Conservation (phyloP, 2,329 filamentous ascomycete species). For the Fusarium sp. region DNA sequence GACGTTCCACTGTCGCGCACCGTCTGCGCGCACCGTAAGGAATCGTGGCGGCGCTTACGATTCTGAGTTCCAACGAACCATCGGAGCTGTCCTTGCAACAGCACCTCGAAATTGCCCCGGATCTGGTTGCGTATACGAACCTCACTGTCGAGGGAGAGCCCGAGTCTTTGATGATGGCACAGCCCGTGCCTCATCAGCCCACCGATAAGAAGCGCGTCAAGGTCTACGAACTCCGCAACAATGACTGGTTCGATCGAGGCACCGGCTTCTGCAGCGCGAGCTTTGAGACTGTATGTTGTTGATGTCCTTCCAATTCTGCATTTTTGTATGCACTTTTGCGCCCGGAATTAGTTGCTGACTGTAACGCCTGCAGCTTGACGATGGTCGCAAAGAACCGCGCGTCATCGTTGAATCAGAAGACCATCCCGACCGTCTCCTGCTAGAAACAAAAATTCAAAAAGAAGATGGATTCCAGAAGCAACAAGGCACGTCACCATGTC, state of each 20-base stretch:
- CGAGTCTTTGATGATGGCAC: conserved; percentile 76
- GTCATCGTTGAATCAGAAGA: conserved; percentile 96
- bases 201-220: conserved; percentile 85
- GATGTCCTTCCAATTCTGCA: conserved; percentile 13
- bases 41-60: conserved; percentile 66
- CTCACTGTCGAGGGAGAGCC: conserved; percentile 62
- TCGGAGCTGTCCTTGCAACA: conserved; percentile 68
- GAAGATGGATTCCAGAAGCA: conserved; percentile 99
- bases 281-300: conserved; percentile 71
- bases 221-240: conserved; percentile 97
- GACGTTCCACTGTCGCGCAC: conserved; percentile 38
- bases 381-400: conserved; percentile 79
- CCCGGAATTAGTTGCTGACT: conserved; percentile 36
- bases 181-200: conserved; percentile 73
- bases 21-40: conserved; percentile 46
- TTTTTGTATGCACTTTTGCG: conserved; percentile 12
- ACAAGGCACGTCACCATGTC: conserved; percentile 72
- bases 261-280: conserved; percentile 93
- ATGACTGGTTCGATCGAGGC: conserved; percentile 98
- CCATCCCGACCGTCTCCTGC: conserved; percentile 80
- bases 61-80: conserved; percentile 61
- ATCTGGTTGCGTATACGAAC: conserved; percentile 60
- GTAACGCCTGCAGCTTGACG: conserved; percentile 57
- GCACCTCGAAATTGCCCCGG: conserved; percentile 65
- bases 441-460: conserved; percentile 90